Conservation (phyloP, 257 asterid genomes). For the Henckelia pumila region DNA sequence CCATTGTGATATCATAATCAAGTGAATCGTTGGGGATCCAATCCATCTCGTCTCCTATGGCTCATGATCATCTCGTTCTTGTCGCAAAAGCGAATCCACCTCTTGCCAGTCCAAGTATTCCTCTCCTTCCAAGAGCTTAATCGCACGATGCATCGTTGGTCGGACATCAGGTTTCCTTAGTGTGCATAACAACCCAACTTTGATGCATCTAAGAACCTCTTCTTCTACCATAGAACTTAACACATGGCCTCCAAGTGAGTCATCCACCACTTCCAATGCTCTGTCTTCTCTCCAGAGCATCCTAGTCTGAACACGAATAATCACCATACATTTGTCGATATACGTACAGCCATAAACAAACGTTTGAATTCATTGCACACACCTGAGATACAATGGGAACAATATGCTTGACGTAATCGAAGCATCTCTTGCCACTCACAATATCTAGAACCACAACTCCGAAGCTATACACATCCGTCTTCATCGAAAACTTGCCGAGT, state of each 20-base stretch:
- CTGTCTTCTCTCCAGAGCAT: neutral
- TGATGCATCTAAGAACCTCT: neutral
- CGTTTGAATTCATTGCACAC: too few species aligned
- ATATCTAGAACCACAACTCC: constrained; percentile 27
- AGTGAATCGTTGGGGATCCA: too few species aligned
- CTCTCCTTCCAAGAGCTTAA: neutral
- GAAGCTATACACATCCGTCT: constrained; percentile 26
- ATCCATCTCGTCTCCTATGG: too few species aligned
- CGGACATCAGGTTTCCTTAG: neutral
- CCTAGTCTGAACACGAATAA: neutral
- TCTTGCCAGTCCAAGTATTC: neutral
- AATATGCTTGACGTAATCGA: too few species aligned
- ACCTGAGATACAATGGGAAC: too few species aligned
- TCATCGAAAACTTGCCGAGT: constrained; percentile 7
- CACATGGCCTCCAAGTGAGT: neutral
- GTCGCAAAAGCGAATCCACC: neutral
- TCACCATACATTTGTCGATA: too few species aligned
- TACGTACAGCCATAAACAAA: too few species aligned
- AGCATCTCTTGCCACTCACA: constrained; percentile 23
- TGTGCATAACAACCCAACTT: neutral
- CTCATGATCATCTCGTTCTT: too few species aligned
- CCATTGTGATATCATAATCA: too few species aligned
- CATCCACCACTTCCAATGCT: neutral
- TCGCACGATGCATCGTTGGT: neutral
- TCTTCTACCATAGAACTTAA: neutral